Conservation (phyloP, 768 basidiomycete genomes). For the Russula ochroleuca region DNA sequence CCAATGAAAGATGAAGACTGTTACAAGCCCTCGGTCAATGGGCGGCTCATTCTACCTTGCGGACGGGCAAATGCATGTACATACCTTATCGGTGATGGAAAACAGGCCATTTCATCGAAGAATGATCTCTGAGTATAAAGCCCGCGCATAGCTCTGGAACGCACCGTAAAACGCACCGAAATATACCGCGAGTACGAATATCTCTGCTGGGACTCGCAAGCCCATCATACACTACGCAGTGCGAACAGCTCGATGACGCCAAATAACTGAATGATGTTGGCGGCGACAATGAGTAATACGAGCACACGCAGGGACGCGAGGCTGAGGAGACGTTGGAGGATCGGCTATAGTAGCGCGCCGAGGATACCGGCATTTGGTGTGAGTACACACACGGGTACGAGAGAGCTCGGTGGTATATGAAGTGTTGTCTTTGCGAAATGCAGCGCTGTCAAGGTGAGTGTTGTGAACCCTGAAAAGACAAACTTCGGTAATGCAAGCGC, state of each 20-base stretch:
- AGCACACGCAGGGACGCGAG: constrained; percentile 69
- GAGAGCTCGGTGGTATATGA: constrained; percentile 40
- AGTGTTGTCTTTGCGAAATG: constrained; percentile 83
- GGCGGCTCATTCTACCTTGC: neutral
- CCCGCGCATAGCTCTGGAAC: no score
- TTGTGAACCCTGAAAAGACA: constrained; percentile 60
- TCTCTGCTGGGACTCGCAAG: no score
- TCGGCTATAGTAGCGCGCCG: constrained; percentile 77
- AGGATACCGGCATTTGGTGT: constrained; percentile 72
- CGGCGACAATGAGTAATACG: constrained; percentile 54
- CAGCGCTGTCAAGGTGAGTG: constrained; percentile 68
- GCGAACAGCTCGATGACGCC: constrained; percentile 72
- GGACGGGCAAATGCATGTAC: neutral
- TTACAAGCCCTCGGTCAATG: constrained; percentile 9
- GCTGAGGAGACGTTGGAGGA: constrained; percentile 35
- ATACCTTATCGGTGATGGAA: no score
- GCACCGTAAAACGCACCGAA: no score
- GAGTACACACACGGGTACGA: constrained; percentile 68
- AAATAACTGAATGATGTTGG: constrained; percentile 60
- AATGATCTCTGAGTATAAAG: no score
- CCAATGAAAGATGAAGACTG: constrained; percentile 92
- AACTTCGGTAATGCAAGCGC: no score
- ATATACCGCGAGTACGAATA: no score
- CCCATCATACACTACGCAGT: constrained; percentile 42
- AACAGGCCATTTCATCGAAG: no score